These are phyloP conservation scores for Zygoascus bituminiphila DNA, from an alignment of 805 yeast genomes.

Conservation along the genomic window DNA sequence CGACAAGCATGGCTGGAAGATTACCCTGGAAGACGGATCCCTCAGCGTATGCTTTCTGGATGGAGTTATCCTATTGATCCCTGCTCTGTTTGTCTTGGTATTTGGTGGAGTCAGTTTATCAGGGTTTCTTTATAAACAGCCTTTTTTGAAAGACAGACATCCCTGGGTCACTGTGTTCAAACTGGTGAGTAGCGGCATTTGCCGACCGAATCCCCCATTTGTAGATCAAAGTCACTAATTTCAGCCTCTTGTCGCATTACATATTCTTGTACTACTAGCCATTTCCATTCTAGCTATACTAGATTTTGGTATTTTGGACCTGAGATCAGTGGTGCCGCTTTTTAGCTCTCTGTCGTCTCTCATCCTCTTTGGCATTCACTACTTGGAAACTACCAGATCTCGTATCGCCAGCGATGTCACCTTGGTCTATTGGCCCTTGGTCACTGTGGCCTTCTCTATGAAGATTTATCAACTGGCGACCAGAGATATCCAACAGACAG, in stretches of 20 bases:
- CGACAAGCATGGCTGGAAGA: slow-evolving; percentile 11
- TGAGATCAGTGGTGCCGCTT: slow-evolving; percentile 8
- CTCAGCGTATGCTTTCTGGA: slow-evolving; percentile 18
- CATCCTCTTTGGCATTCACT: slow-evolving; percentile 10
- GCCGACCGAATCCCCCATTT: background rate
- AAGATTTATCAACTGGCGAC: slow-evolving; percentile 10
- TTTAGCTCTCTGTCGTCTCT: slow-evolving; percentile 2
- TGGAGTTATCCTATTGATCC: slow-evolving; percentile 8
- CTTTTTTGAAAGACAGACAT: slow-evolving; percentile 1
- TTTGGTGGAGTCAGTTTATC: background rate
- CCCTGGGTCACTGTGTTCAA: slow-evolving; percentile 1
- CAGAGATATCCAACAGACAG: slow-evolving; percentile 3
- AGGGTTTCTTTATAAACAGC: background rate
- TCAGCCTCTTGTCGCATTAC: background rate
- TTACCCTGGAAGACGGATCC: slow-evolving; percentile 13
- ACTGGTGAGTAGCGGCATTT: background rate
- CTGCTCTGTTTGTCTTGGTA: slow-evolving; percentile 10
- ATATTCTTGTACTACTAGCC: background rate
- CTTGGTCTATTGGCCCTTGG: slow-evolving; percentile 13
- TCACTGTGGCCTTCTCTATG: slow-evolving; percentile 9
- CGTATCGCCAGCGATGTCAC: slow-evolving; percentile 14
- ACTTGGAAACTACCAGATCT: slow-evolving; percentile 10
- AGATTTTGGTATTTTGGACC: slow-evolving; percentile 1
- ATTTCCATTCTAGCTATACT: background rate
- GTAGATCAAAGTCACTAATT: slow-evolving; percentile 1